A percentile compares a stretch with the other conserved stretches of the same genome.
phyloP scores from a whole-genome alignment of 345 rosid genomes.

The Turnera subulata region DNA sequence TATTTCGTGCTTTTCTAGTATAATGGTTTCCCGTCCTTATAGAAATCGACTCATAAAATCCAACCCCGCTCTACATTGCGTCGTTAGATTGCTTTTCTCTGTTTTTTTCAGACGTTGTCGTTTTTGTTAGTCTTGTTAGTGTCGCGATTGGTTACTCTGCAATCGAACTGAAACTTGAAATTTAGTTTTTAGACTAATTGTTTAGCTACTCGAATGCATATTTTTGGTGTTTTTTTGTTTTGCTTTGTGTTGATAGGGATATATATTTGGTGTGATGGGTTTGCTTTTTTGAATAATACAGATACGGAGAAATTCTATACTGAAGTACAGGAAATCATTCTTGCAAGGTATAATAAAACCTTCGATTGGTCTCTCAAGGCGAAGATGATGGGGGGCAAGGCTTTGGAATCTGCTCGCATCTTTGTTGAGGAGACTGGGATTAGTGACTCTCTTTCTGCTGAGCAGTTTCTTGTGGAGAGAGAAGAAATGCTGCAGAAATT shows the following conservation, averaged over 20 bases:
- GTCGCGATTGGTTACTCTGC: too few species aligned
- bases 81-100: too few species aligned
- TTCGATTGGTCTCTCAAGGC: slow-evolving; percentile 95
- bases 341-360: slow-evolving; percentile 73
- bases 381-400: slow-evolving; percentile 96
- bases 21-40: too few species aligned
- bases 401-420: slow-evolving; percentile 70
- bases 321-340: slow-evolving; percentile 79
- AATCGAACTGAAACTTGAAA: neutral
- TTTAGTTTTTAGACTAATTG: neutral
- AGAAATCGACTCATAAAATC: too few species aligned
- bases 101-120: too few species aligned
- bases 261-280: neutral
- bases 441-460: slow-evolving; percentile 74
- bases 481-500: slow-evolving; percentile 67
- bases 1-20: too few species aligned
- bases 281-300: slow-evolving; percentile 30
- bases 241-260: neutral
- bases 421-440: slow-evolving; percentile 83
- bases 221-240: neutral
- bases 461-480: slow-evolving; percentile 71
- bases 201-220: neutral
- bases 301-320: slow-evolving; percentile 94
- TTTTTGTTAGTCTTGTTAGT: too few species aligned
- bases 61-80: too few species aligned